Base-by-base conservation (phyloP, 306 rosid genomes). In the Dalbergia cultrata region DNA sequence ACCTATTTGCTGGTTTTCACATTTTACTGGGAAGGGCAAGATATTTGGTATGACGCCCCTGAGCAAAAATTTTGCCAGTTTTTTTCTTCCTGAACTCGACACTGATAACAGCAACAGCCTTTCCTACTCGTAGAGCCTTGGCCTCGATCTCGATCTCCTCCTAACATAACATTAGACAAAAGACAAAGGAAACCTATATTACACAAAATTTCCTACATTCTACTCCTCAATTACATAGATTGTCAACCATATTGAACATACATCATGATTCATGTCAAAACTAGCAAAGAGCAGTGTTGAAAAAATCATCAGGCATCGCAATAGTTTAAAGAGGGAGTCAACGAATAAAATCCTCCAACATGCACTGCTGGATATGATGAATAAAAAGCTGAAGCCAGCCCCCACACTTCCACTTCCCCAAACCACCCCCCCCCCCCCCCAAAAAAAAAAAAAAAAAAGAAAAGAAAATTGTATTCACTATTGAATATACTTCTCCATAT, bases 31-130 rank as follows among this genome's bases (percentile, higher is more conserved):
- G 0, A 45, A 73, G 0, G 6, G 91, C 81, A 44, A 91, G 89
- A 78, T 85, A 93, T 84, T 90, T 91, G 67, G 97, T 91, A 81
- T 90, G 98, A 57, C 95, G 95, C 3, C 97, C 97, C 79, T 90
- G 97, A 3, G 95, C 98, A 54, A 93, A 77, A 71, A 93, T 66
- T 81, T 91, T 93, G 52, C 97, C 92, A 0, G 90, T 90, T 60
- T 76, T 68, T 75, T 91, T 93, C 84, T 89, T 93, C 85, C 89
- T 88, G 41, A 93, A 81, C 87, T 91, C 93, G 13, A 93, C 94
- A 13, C 89, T 93, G 8, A 82, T 80, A 16, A 90, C 93, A 21
- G 88, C 97, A 33, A 93, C 60, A 54, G 81, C 76, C 72, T 90
- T 91, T 18, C 97, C 98, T 43, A 93, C 81, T 43, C 97, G 91